Conservation (phyloP, 495 filamentous ascomycete genomes). For the Lophiostoma macrostomum region DNA sequence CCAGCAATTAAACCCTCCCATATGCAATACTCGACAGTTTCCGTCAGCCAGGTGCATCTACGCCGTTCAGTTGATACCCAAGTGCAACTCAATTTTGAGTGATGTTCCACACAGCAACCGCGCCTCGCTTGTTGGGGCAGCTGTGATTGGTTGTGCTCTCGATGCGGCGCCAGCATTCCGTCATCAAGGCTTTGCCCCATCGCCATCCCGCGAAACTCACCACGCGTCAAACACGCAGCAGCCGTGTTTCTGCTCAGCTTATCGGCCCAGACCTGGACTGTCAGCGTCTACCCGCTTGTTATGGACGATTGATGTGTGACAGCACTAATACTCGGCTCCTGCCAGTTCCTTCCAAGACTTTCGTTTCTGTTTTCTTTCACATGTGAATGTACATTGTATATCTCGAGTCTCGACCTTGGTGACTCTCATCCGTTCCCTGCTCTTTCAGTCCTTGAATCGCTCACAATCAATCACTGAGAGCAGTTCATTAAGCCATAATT, state of each 20-base stretch:
- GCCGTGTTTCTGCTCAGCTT: slow-evolving; percentile 5
- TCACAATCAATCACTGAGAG: not conserved
- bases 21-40: too few relatives aligned
- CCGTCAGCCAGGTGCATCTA: too few relatives aligned
- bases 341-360: not conserved
- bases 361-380: slow-evolving; percentile 1
- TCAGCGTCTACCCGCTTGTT: not conserved
- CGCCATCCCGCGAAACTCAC: slow-evolving; percentile 10
- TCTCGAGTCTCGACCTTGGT: not conserved
- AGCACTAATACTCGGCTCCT: not conserved
- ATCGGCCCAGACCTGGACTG: not conserved
- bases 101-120: too few relatives aligned
- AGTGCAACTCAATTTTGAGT: too few relatives aligned
- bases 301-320: not conserved
- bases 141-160: too few relatives aligned
- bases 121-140: too few relatives aligned
- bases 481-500: not conserved
- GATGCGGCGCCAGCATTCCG: slow-evolving; percentile 11
- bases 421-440: not conserved
- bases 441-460: not conserved
- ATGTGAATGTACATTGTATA: not conserved
- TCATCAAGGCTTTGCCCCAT: slow-evolving; percentile 1
- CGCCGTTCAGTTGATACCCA: too few relatives aligned
- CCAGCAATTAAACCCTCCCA: too few relatives aligned
- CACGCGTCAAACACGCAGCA: slow-evolving; percentile 22